phyloP scores from a whole-genome alignment of 2,329 filamentous ascomycete genomes.

The Fusarium secorum region DNA sequence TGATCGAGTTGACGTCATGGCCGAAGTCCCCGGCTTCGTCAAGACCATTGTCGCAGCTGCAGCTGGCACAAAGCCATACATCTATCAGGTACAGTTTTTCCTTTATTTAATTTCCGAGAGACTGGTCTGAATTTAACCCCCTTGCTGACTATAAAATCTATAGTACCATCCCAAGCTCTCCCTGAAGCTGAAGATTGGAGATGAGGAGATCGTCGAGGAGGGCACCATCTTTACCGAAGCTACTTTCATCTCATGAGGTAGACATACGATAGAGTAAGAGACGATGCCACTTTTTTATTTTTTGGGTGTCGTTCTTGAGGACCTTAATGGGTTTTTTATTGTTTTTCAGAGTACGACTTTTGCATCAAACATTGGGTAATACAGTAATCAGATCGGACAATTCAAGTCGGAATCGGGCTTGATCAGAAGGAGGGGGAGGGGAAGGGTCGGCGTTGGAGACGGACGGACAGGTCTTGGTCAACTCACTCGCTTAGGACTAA shows the following conservation, averaged over 20 bases:
- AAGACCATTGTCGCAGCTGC: constrained; percentile 91
- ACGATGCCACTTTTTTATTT: neutral
- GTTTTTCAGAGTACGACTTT: constrained; percentile 31
- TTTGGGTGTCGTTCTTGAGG: neutral
- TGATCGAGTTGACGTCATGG: constrained; percentile 92
- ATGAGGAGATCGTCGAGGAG: constrained; percentile 78
- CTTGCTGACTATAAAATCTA: constrained; percentile 25
- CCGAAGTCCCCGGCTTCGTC: constrained; percentile 92
- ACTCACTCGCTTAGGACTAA: constrained; percentile 38
- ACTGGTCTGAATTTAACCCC: constrained; percentile 11
- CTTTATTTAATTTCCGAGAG: constrained; percentile 9
- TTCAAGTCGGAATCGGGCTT: neutral
- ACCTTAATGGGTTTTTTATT: neutral
- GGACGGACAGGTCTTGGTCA: constrained; percentile 39
- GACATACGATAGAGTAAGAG: constrained; percentile 3
- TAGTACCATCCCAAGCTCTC: constrained; percentile 77
- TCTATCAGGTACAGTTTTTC: constrained; percentile 78
- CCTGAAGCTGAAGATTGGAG: constrained; percentile 86
- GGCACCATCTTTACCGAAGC: constrained; percentile 86
- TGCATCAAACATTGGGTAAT: constrained; percentile 42
- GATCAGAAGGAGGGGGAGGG: constrained; percentile 18
- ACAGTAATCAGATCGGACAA: constrained; percentile 33
- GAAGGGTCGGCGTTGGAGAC: constrained; percentile 43
- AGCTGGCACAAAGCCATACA: constrained; percentile 94
- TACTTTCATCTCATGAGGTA: constrained; percentile 84